These are phyloP conservation scores for Microcera coccophila DNA, from an alignment of 2,329 filamentous ascomycete species.

Conservation along the genomic window DNA sequence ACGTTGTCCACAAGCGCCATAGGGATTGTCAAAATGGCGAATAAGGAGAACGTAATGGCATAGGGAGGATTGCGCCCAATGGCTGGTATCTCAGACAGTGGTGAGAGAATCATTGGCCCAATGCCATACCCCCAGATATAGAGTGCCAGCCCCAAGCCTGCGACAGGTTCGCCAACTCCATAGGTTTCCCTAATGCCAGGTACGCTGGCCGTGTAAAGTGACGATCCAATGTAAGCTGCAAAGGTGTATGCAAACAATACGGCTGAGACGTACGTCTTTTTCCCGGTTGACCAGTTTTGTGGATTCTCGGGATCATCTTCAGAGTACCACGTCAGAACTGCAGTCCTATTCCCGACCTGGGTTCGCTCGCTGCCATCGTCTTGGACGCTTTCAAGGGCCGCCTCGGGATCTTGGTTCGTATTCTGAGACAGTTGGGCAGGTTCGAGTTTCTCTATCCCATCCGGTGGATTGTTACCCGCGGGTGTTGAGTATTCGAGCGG, in stretches of 20 bases:
- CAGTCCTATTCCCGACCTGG: neutral
- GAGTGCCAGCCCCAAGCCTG: neutral
- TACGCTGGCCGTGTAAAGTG: neutral
- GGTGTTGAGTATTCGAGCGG: neutral
- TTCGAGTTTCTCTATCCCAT: neutral
- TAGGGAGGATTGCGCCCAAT: slow-evolving; percentile 2
- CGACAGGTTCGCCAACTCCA: neutral
- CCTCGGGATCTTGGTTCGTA: neutral
- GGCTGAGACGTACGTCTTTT: neutral
- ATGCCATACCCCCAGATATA: slow-evolving; percentile 1
- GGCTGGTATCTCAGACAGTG: neutral
- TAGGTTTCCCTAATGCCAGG: neutral
- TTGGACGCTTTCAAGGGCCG: neutral
- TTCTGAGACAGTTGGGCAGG: too few relatives aligned
- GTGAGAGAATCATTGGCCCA: neutral
- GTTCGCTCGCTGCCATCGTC: neutral
- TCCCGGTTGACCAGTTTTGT: neutral
- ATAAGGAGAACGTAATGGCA: neutral
- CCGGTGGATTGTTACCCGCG: neutral
- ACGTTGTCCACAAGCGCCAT: neutral
- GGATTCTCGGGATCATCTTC: neutral
- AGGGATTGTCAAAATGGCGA: neutral
- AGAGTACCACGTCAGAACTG: neutral
- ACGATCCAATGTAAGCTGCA: neutral
- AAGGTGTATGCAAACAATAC: neutral